Conservation (phyloP, 306 rosid species). For the Amphicarpaea edgeworthii region DNA sequence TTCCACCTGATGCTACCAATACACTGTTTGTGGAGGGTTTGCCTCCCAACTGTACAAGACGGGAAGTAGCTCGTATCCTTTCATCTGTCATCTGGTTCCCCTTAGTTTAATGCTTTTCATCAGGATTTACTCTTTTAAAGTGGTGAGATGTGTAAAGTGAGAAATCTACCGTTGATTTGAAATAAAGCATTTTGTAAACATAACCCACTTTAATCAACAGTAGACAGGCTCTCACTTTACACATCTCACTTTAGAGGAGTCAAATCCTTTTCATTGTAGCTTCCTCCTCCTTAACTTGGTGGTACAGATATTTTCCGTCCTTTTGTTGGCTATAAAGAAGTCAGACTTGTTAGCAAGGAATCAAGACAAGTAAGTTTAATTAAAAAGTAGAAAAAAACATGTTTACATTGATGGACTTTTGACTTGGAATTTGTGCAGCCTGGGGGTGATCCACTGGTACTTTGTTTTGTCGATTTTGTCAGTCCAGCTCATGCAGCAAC, state of each 20-base stretch:
- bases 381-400: constrained; percentile 26
- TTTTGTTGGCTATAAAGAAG: constrained; percentile 99
- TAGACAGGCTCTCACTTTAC: neutral
- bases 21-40: constrained; percentile 96
- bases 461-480: constrained; percentile 92
- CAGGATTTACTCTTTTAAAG: neutral
- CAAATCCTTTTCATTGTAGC: constrained; percentile 30
- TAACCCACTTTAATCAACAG: neutral
- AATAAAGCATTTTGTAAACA: neutral
- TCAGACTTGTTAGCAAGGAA: constrained; percentile 96
- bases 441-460: constrained; percentile 93
- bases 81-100: constrained; percentile 22
- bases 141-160: neutral
- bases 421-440: constrained; percentile 71
- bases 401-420: constrained; percentile 45
- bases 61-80: constrained; percentile 99
- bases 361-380: constrained; percentile 85
- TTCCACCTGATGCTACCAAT: constrained; percentile 94
- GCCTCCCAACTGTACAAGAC: constrained; percentile 85
- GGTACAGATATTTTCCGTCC: constrained; percentile 91
- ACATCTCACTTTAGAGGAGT: neutral
- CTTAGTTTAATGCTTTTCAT: neutral
- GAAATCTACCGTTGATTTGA: constrained; percentile 4
- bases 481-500: constrained; percentile 99
- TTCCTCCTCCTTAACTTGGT: constrained; percentile 60